Evolutionary conservation across 495 filamentous ascomycete genomes (phyloP).

Genomic region (Penicillium canescens): DNA sequence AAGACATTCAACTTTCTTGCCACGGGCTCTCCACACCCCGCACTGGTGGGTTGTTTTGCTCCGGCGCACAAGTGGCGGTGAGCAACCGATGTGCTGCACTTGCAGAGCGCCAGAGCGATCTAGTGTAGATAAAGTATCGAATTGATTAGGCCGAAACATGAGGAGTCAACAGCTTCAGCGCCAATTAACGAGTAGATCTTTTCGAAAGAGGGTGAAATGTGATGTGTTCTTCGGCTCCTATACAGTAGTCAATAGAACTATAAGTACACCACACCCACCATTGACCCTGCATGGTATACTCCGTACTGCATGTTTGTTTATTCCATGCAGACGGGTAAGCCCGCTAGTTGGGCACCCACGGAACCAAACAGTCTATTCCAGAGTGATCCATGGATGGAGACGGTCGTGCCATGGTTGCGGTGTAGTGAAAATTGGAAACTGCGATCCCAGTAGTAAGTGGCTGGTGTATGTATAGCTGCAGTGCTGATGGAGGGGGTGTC

Average conservation of each 20-base stretch:
- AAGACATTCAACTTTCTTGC: not conserved
- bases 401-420: slow-evolving; percentile 6
- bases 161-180: not conserved
- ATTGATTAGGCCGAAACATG: not conserved
- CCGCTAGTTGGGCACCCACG: not conserved
- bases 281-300: not conserved
- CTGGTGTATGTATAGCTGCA: slow-evolving; percentile 9
- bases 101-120: slow-evolving; percentile 2
- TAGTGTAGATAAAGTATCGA: not conserved
- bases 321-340: not conserved
- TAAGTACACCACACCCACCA: no score
- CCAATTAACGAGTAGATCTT: no score
- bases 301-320: not conserved
- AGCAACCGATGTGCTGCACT: slow-evolving; percentile 17
- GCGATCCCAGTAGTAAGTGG: not conserved
- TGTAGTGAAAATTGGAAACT: slow-evolving; percentile 1
- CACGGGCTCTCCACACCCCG: slow-evolving; percentile 7
- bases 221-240: no score
- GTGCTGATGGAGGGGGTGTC: slow-evolving; percentile 20
- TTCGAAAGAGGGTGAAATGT: no score
- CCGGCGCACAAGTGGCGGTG: slow-evolving; percentile 28
- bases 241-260: no score
- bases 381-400: not conserved
- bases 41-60: slow-evolving; percentile 4
- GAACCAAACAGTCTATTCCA: not conserved